Conservation (phyloP, 1,284 basidiomycete genomes). For the Melampsora americana region DNA sequence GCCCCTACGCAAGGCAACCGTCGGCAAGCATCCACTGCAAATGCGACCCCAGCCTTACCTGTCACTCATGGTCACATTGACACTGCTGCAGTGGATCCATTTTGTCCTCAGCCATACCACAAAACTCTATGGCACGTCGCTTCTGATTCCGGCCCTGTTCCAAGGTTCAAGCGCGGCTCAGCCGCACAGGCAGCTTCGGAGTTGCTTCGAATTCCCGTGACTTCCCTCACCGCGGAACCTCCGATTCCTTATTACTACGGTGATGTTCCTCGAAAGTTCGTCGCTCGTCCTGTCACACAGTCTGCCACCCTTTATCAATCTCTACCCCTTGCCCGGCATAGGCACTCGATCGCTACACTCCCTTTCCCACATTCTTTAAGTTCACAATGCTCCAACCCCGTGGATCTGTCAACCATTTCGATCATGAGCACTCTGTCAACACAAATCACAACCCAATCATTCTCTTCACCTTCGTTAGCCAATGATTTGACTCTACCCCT, state of each 20-base stretch:
- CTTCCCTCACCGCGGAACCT: neutral
- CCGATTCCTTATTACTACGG: conserved; percentile 1
- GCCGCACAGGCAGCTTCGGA: neutral
- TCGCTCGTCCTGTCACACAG: neutral
- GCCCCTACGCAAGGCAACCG: neutral
- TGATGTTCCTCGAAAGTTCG: neutral
- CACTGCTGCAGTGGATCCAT: neutral
- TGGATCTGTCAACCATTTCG: neutral
- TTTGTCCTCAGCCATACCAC: neutral
- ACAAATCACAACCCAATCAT: neutral
- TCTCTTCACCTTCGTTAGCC: neutral
- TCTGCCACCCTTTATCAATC: neutral
- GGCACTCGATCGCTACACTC: neutral
- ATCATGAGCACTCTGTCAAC: neutral
- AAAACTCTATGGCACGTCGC: neutral
- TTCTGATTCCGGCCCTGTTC: neutral
- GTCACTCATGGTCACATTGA: neutral
- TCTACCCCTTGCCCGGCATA: neutral
- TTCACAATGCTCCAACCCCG: neutral
- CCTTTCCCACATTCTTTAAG: conserved; percentile 5
- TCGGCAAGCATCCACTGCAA: neutral
- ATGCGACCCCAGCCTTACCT: neutral
- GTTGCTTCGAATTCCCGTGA: neutral
- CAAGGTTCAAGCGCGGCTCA: neutral
- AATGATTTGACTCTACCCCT: neutral